phyloP scores from a whole-genome alignment of 1,284 basidiomycete genomes.

The Erythrobasidium hasegawianum region DNA sequence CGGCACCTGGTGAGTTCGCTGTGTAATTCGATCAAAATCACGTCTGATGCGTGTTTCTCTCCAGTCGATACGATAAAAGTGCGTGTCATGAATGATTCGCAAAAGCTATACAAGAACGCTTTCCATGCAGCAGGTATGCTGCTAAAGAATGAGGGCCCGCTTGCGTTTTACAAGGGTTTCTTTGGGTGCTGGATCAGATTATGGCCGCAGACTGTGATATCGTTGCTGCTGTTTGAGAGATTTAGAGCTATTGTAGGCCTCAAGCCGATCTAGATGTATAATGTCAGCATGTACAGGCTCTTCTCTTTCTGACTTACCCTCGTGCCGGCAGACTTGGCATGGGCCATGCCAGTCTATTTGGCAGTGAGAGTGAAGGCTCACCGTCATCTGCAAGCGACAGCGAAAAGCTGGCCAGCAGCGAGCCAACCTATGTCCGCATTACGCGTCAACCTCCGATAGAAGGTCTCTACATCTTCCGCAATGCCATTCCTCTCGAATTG shows the following conservation, averaged over 20 bases:
- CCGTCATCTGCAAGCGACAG: neutral
- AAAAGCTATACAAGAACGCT: slow-evolving; percentile 37
- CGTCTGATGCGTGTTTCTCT: neutral
- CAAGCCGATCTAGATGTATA: slow-evolving; percentile 34
- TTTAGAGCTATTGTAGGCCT: slow-evolving; percentile 38
- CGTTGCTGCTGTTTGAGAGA: slow-evolving; percentile 42
- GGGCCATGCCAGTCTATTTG: slow-evolving; percentile 37
- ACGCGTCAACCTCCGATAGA: neutral
- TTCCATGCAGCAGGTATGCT: slow-evolving; percentile 39
- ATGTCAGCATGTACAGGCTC: neutral
- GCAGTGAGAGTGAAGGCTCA: slow-evolving; percentile 33
- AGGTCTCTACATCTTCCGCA: slow-evolving; percentile 37
- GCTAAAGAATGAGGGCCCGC: slow-evolving; percentile 42
- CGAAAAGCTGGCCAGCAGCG: neutral
- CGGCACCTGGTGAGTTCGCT: slow-evolving; percentile 38
- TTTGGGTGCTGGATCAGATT: slow-evolving; percentile 40
- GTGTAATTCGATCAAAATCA: neutral
- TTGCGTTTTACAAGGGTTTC: slow-evolving; percentile 42
- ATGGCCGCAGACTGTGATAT: slow-evolving; percentile 43
- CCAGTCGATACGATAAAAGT: slow-evolving; percentile 44
- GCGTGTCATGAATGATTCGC: slow-evolving; percentile 44
- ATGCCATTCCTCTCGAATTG: slow-evolving; percentile 33
- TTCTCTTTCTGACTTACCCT: neutral
- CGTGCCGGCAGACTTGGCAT: neutral
- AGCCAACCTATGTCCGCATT: neutral